Percentiles rank a stretch among this genome's conserved stretches.
Conservation (phyloP, 352 stramenopile species). For the Porosira glacialis region DNA sequence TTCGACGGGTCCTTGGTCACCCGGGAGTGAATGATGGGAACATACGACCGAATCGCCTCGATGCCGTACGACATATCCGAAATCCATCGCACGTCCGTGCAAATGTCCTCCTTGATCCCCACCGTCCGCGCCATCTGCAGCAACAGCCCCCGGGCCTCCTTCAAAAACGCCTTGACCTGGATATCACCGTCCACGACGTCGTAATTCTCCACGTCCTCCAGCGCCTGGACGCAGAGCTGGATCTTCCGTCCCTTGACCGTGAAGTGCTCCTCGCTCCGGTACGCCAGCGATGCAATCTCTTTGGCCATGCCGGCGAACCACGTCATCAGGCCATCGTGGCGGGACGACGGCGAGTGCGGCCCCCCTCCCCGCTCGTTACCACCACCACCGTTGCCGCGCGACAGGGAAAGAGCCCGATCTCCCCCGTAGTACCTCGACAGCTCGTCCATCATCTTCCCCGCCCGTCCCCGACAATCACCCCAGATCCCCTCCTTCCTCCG, state of each 20-base stretch:
- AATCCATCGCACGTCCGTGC: constrained; percentile 89
- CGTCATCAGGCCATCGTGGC: constrained; percentile 89
- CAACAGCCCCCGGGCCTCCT: constrained; percentile 88
- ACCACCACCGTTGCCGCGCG: too few relatives aligned
- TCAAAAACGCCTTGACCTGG: constrained; percentile 91
- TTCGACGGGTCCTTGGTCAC: constrained; percentile 89
- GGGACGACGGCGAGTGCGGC: too few relatives aligned
- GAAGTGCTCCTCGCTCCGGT: constrained; percentile 84
- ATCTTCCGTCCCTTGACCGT: constrained; percentile 91
- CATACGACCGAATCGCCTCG: constrained; percentile 93
- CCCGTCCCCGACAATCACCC: constrained; percentile 77
- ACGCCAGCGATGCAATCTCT: constrained; percentile 85
- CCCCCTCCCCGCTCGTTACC: too few relatives aligned
- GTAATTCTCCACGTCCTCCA: constrained; percentile 93
- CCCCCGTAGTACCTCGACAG: constrained; percentile 91
- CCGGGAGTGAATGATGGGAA: constrained; percentile 88
- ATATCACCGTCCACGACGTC: constrained; percentile 93
- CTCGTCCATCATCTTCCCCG: constrained; percentile 87
- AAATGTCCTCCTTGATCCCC: constrained; percentile 88
- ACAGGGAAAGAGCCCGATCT: constrained; percentile 88
- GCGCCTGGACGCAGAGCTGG: constrained; percentile 88
- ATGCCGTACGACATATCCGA: constrained; percentile 92
- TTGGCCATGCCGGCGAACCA: constrained; percentile 89
- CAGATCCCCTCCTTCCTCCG: constrained; percentile 88
- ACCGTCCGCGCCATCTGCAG: constrained; percentile 93